Base-by-base conservation (phyloP, 129 eudicot genomes). In the Arctium minus region DNA sequence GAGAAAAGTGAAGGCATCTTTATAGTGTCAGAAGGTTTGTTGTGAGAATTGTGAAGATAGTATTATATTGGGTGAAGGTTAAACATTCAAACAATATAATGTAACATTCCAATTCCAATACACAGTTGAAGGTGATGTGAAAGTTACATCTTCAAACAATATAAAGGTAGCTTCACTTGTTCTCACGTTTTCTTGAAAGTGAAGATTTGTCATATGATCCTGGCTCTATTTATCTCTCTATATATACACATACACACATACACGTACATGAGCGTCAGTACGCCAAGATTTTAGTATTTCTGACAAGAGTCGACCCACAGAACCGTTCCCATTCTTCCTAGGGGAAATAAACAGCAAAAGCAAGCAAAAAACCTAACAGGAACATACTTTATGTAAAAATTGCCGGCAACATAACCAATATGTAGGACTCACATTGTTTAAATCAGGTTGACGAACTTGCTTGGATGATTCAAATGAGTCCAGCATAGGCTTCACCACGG, bases 401-500 rank as follows among this genome's bases (percentile, higher is more conserved):
- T 10, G 13, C 9, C 27, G 12, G 40, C 4, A 2, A 40, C 18
- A 31, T 10, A 76, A 27, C 15, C 73, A 62, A 76, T 82, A 73
- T 39, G 22, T 18, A 32, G 48, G 48, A 85, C 93, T 89, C 79
- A 92, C 98, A 76, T 94, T 92, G 83, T 86, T 90, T 68, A 94
- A 82, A 81, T 87, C 90, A 46, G 96, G 94, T 78, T 86, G 94
- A 62, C 92, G 96, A 48, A 88, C 93, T 85, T 88, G 86, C 86
- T 92, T 85, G 80, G 97, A 74, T 81, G 98, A 78, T 65, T 92
- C 92, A 73, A 90, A 89, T 22, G 98, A 92, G 79, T 90, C 97
- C 80, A 94, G 88, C 69, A 94, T 90, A 62, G 98, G 97, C 89
- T 94, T 92, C 81, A 92, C 97, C 44, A 94, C 97, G n/a, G 98